Base-by-base conservation (phyloP, 345 rosid genomes). In the Melaleuca quinquenervia region DNA sequence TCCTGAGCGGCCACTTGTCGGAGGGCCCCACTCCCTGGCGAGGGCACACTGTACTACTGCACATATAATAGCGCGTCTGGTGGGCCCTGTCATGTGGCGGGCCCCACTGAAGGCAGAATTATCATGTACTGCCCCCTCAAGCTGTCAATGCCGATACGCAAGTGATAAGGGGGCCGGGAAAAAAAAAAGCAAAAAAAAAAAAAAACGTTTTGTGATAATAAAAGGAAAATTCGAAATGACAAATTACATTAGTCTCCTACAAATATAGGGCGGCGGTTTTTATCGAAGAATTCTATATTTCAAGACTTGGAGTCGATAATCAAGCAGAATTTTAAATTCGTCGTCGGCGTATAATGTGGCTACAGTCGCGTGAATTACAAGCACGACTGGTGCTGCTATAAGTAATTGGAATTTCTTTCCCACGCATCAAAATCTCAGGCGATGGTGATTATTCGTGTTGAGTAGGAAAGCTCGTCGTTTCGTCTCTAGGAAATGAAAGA, bases 341-440 rank as follows among this genome's bases (percentile, higher is more conserved):
- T 0, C 3, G 1, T 29, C 11, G 0, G 22, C 27, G 6, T 7
- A 29, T 16, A 1, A 64, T 5, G 29, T 8, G 21, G 10, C 7
- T 6, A 0, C 7, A 21, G 54, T 16, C 3, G 20, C 6, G 21
- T 52, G 20, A 52, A 52, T 15, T 21, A 16, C 21, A 6, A 16
- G 24, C 6, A 32, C 45, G 8, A 32, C 1, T 1, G 9, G 32
- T 64, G 6, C 12, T 64, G 15, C 22, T 64, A 2, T 29, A 64
- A 27, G 21, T 32, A 32, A 1, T 8, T 18, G 12, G 7, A 4
- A 3, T 27, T 3, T 29, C 36, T 11, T 62, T 62, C 29, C 0
- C 3, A 0, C 18, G 32, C 16, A 16, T 51, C 6, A 16, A 52
- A 52, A 52, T 20, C 1, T 15, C 20, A 14, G 5, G 6, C 53